Base-by-base conservation (phyloP, 768 basidiomycete species). In the Russula dissimulans region DNA sequence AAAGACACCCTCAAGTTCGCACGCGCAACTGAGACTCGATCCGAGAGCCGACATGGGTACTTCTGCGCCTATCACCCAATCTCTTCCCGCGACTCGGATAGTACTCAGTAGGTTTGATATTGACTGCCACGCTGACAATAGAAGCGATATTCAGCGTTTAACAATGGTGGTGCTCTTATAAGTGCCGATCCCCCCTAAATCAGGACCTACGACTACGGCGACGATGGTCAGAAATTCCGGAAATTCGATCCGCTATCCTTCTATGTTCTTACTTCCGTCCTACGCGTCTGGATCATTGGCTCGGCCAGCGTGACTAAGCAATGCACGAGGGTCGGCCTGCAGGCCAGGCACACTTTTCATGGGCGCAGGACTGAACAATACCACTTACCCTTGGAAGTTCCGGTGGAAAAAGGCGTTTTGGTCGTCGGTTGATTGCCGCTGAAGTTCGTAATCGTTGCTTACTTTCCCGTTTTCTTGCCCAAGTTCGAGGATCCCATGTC, bases 171-270 rank as follows among this genome's bases (percentile, higher is more conserved):
- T 22, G 22, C 59, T 26, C n/a, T 48, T n/a, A 43, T 32, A 53
- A 41, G 39, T 39, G 46, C 50, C n/a, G 39, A 48, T 15, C 60
- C 22, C 22, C 22, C 22, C 22, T 26, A 26, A 26, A 26, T 26
- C 22, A 26, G 22, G 22, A 26, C 22, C 22, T 26, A 26, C 22
- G 22, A 26, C 22, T 26, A 26, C 22, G 22, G 22, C 56, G 32
- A 47, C 55, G 22, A 53, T 46, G 18, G 52, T 57, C 47, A 50
- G 60, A 57, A 42, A 38, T n/a, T 52, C 15, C 50, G 38, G 38
- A 39, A 41, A 45, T 50, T 54, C 48, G 43, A 51, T 39, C 36
- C 26, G 31, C 39, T 29, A 17, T 53, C 5, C 17, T 43, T 45
- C 39, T 36, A 39, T 29, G 50, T 22, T 34, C 4, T 36, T 41